Evolutionary conservation across 768 basidiomycete genomes (phyloP).

Genomic region (Trichaptum fuscoviolaceum): DNA sequence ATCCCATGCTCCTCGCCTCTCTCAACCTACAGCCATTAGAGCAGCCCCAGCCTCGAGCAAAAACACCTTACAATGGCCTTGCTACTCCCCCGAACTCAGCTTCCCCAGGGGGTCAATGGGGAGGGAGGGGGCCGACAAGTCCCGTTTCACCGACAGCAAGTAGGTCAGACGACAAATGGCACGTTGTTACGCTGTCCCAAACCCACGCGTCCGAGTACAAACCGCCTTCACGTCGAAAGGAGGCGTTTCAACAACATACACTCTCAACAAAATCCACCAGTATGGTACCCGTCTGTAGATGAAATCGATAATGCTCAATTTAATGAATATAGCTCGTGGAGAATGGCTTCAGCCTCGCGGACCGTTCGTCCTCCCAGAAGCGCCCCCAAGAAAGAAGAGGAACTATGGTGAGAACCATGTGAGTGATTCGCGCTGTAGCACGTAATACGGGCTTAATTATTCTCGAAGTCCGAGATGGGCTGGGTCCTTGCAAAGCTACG

Average conservation of each 20-base stretch:
- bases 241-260: not conserved
- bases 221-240: not conserved
- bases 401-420: not conserved
- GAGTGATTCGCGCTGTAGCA: not conserved
- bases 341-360: not conserved
- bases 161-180: not conserved
- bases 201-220: not conserved
- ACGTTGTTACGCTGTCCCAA: not conserved
- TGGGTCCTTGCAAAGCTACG: not conserved
- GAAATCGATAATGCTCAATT: not conserved
- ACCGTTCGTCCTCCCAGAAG: not conserved
- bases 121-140: not conserved
- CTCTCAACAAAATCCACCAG: not conserved
- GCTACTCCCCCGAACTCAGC: not conserved
- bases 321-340: not conserved
- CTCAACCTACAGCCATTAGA: not conserved
- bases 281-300: not conserved
- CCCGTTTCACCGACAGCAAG: not conserved
- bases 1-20: not conserved
- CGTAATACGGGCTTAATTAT: not conserved
- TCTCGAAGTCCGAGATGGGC: not conserved
- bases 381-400: not conserved
- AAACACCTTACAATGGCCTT: not conserved
- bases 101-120: not conserved
- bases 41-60: not conserved